phyloP scores from a whole-genome alignment of 108 stramenopile species.

The Skeletonema costatum region DNA sequence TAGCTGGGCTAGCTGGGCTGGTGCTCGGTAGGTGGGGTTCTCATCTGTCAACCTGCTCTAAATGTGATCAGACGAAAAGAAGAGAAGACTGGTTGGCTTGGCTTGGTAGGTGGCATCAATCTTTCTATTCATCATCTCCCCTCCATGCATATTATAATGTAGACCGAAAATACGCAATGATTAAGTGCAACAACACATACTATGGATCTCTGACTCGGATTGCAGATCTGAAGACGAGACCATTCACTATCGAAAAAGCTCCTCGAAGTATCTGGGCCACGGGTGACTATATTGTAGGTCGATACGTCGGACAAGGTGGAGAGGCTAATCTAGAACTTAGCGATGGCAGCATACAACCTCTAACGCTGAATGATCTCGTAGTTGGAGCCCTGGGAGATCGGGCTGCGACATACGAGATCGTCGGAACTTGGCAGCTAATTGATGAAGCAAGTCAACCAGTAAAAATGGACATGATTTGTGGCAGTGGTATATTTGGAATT shows the following conservation, averaged over 20 bases:
- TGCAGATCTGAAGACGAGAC: not conserved
- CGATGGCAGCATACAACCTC: not conserved
- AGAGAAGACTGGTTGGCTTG: not conserved
- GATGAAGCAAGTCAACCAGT: not conserved
- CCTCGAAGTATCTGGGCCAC: conserved; percentile 4
- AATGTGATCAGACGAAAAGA: not conserved
- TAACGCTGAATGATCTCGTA: conserved; percentile 1
- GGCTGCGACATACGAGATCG: not conserved
- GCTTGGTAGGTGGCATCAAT: not conserved
- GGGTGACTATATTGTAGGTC: conserved; percentile 9
- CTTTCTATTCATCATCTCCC: not conserved
- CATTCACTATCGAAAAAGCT: not conserved
- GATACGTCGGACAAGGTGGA: not conserved
- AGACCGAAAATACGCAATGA: not conserved
- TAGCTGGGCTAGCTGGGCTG: too few relatives aligned
- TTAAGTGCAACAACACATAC: not conserved
- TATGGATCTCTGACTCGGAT: conserved; percentile 12
- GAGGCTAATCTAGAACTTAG: not conserved
- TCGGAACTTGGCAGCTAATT: not conserved
- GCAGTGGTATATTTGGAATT: not conserved
- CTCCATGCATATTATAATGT: not conserved
- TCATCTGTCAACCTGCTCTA: not conserved
- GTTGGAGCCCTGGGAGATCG: conserved; percentile 15
- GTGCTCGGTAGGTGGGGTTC: too few relatives aligned
- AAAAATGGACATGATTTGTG: not conserved